phyloP scores from a whole-genome alignment of 345 rosid species.

The Streptanthus diversifolius region DNA sequence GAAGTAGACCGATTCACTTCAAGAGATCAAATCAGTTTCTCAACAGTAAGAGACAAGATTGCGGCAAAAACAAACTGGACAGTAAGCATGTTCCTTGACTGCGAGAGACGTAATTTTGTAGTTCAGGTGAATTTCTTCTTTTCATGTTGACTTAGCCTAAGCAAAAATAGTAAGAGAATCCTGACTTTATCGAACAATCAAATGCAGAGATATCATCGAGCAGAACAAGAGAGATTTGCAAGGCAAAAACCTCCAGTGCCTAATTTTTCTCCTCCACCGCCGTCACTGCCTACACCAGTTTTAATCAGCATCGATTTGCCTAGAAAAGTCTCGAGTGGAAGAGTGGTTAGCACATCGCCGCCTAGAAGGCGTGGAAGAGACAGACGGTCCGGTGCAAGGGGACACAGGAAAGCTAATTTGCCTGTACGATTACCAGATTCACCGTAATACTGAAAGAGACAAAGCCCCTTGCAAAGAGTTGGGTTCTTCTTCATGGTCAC shows the following conservation, averaged over 20 bases:
- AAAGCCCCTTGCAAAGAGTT: background rate
- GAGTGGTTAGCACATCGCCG: constrained; percentile 33
- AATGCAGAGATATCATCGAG: constrained; percentile 77
- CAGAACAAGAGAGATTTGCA: constrained; percentile 41
- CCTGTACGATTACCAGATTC: constrained; percentile 26
- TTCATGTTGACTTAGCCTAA: background rate
- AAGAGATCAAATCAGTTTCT: constrained; percentile 95
- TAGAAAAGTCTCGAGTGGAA: constrained; percentile 36
- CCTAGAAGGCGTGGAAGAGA: constrained; percentile 54
- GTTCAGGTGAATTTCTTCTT: constrained; percentile 62
- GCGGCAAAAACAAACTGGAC: constrained; percentile 76
- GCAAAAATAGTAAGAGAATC: background rate
- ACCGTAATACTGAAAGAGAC: constrained; percentile 7
- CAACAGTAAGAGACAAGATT: constrained; percentile 88
- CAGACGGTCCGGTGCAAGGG: constrained; percentile 59
- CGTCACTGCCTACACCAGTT: constrained; percentile 45
- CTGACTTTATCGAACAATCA: background rate
- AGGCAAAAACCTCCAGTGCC: constrained; percentile 43
- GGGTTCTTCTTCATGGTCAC: constrained; percentile 10
- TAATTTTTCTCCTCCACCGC: constrained; percentile 39
- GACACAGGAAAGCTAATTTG: constrained; percentile 55
- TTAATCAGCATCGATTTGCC: constrained; percentile 37
- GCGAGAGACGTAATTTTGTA: constrained; percentile 95
- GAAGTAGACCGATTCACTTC: constrained; percentile 98
- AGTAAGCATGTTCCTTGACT: constrained; percentile 85